These are phyloP conservation scores for Cordyceps farinosa DNA, from an alignment of 2,329 filamentous ascomycete genomes.

Conservation along the genomic window DNA sequence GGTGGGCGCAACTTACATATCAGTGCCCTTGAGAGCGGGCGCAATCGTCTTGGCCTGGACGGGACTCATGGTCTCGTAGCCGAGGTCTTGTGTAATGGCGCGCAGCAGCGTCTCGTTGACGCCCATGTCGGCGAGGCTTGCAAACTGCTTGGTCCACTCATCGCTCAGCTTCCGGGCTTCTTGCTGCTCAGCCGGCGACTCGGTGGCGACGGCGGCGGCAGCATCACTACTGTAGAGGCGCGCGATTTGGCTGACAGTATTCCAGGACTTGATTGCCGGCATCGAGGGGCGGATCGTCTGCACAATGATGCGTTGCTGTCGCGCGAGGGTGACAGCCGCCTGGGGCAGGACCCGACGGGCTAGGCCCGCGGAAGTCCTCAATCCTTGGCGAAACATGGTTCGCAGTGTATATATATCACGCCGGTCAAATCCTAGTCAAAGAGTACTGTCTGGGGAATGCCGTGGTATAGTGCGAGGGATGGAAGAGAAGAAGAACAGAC, in stretches of 20 bases:
- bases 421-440: neutral
- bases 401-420: neutral
- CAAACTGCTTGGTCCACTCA: conserved; percentile 34
- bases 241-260: conserved; percentile 24
- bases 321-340: conserved; percentile 30
- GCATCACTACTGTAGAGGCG: conserved; percentile 42
- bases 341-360: conserved; percentile 31
- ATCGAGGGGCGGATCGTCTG: conserved; percentile 21
- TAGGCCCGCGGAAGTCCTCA: conserved; percentile 38
- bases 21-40: conserved; percentile 72
- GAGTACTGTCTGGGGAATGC: neutral
- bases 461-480: neutral
- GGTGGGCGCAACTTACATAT: conserved; percentile 63
- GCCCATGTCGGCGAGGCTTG: conserved; percentile 41
- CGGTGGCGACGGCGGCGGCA: conserved; percentile 26
- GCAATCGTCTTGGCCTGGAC: conserved; percentile 84
- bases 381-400: conserved; percentile 27
- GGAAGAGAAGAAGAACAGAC: neutral
- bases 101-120: conserved; percentile 64
- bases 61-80: conserved; percentile 82
- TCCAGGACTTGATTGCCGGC: conserved; percentile 24
- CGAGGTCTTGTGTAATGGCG: conserved; percentile 68
- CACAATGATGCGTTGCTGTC: conserved; percentile 12
- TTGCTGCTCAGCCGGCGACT: neutral
- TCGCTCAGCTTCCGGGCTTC: neutral